Evolutionary conservation across 345 rosid species (phyloP).

Genomic region (Aquilaria malaccensis): DNA sequence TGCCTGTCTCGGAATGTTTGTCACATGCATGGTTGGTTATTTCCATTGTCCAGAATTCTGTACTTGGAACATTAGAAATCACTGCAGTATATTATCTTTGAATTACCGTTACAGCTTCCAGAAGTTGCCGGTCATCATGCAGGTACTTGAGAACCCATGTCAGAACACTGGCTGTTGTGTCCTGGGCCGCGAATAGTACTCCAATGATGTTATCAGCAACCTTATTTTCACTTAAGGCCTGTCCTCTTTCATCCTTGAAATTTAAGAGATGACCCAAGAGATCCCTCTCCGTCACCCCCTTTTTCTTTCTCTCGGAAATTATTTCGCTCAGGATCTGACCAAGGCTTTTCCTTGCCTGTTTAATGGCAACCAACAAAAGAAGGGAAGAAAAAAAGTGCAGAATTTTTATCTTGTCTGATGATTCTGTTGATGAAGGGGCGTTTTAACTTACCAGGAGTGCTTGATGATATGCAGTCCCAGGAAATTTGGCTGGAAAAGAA

Average conservation of each 20-base stretch:
- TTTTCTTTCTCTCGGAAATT: constrained; percentile 54
- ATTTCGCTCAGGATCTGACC: constrained; percentile 47
- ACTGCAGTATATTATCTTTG: not conserved
- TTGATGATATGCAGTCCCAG: constrained; percentile 63
- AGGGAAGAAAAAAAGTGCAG: not conserved
- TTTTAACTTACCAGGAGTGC: constrained; percentile 48
- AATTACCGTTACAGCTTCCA: constrained; percentile 65
- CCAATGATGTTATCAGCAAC: constrained; percentile 80
- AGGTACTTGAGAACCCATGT: constrained; percentile 90
- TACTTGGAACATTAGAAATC: not conserved
- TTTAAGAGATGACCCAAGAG: constrained; percentile 51
- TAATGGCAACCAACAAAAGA: not conserved
- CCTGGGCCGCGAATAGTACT: constrained; percentile 85
- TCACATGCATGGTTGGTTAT: not conserved
- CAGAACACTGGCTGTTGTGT: constrained; percentile 78
- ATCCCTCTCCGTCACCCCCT: constrained; percentile 30
- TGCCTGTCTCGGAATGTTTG: constrained; percentile 30
- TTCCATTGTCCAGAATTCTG: not conserved
- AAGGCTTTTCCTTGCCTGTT: constrained; percentile 69
- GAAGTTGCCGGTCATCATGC: constrained; percentile 46
- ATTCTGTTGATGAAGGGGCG: not conserved
- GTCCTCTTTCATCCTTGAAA: constrained; percentile 40
- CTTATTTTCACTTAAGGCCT: constrained; percentile 35
- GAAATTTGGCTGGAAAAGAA: constrained; percentile 62
- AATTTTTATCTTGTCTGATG: not conserved